These are phyloP conservation scores for Trichoderma sp. DNA, from an alignment of 2,329 filamentous ascomycete species.

Conservation along the genomic window DNA sequence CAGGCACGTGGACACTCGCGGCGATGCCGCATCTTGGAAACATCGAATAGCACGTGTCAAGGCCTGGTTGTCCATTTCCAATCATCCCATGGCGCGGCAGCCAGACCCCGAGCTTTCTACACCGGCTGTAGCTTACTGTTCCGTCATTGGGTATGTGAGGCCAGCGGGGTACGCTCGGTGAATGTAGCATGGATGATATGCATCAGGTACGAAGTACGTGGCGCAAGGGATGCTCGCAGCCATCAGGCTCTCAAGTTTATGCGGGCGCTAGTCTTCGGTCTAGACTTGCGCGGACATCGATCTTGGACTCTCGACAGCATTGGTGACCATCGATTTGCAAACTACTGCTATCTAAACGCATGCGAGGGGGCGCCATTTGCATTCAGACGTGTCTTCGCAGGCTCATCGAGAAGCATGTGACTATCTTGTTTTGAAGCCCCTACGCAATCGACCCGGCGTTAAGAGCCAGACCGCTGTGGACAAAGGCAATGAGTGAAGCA, in stretches of 20 bases:
- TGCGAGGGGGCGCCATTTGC: constrained; percentile 7
- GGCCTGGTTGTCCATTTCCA: neutral
- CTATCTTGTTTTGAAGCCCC: neutral
- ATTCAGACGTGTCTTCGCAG: neutral
- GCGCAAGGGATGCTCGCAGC: constrained; percentile 1
- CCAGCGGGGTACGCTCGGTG: constrained; percentile 20
- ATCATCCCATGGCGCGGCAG: constrained; percentile 7
- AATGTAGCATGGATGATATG: constrained; percentile 20
- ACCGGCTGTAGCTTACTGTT: constrained; percentile 22
- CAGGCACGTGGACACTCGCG: constrained; percentile 19
- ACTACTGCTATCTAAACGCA: neutral
- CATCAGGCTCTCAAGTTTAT: constrained; percentile 13
- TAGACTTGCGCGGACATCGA: constrained; percentile 13
- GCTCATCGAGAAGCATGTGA: constrained; percentile 10
- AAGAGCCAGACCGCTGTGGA: neutral
- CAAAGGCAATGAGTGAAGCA: neutral
- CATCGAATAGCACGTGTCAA: constrained; percentile 5
- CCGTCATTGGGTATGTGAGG: constrained; percentile 11
- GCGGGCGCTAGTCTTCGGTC: constrained; percentile 12
- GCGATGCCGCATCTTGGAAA: constrained; percentile 7
- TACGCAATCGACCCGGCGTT: neutral
- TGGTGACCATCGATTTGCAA: neutral
- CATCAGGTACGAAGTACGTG: constrained; percentile 20
- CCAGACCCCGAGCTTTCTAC: constrained; percentile 9
- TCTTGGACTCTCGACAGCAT: neutral